Conservation (phyloP, 257 asterid genomes). For the Fraxinus quadrangulata region DNA sequence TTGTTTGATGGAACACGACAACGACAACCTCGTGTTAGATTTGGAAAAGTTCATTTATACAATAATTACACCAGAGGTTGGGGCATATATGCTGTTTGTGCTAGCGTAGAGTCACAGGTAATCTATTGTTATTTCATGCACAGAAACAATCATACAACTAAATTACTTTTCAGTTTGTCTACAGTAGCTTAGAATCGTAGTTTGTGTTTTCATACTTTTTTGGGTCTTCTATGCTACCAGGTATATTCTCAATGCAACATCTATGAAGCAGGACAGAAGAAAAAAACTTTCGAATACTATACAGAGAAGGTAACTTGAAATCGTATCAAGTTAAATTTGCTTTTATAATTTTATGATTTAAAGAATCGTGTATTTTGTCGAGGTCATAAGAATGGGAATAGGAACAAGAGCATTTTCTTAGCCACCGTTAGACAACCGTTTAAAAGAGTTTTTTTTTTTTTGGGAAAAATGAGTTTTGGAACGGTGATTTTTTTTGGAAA, state of each 20-base stretch:
- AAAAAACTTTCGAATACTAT: slow-evolving; percentile 81
- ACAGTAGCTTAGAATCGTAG: background rate
- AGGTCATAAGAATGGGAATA: background rate
- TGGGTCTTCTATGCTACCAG: slow-evolving; percentile 31
- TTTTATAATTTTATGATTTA: background rate
- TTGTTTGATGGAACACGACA: slow-evolving; percentile 90
- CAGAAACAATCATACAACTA: background rate
- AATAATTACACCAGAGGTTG: slow-evolving; percentile 89
- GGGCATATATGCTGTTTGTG: slow-evolving; percentile 91
- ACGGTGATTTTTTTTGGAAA: too few species aligned
- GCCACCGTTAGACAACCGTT: too few species aligned
- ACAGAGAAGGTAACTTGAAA: slow-evolving; percentile 68
- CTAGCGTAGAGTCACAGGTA: slow-evolving; percentile 97
- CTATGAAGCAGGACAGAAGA: slow-evolving; percentile 81
- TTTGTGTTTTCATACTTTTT: background rate
- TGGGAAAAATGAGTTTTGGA: too few species aligned
- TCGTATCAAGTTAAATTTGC: background rate
- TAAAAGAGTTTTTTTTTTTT: too few species aligned
- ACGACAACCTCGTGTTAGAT: slow-evolving; percentile 90
- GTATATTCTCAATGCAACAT: slow-evolving; percentile 83
- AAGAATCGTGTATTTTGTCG: background rate
- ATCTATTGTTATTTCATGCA: background rate
- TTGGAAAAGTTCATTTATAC: slow-evolving; percentile 85
- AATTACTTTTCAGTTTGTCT: slow-evolving; percentile 9
- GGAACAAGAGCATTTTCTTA: background rate